These are phyloP conservation scores for Trichoderma parareesei DNA, from an alignment of 495 filamentous ascomycete genomes.

Conservation along the genomic window DNA sequence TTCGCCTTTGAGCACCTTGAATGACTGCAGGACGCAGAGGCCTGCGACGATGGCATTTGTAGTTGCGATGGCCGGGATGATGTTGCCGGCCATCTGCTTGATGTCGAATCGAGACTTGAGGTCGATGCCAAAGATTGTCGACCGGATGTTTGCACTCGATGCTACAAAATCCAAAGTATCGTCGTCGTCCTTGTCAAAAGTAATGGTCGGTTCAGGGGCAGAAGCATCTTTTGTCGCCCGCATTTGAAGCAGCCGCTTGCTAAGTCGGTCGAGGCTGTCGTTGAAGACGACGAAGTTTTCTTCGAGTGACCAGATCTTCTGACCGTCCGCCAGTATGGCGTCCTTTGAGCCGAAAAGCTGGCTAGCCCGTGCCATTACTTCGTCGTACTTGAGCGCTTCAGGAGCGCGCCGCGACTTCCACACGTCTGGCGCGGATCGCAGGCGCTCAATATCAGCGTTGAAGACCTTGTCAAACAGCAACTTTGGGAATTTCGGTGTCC, in stretches of 20 bases:
- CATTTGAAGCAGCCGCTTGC: slow-evolving; percentile 56
- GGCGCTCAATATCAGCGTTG: slow-evolving; percentile 69
- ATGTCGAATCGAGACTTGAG: slow-evolving; percentile 87
- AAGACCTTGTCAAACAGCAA: slow-evolving; percentile 93
- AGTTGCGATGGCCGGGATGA: slow-evolving; percentile 96
- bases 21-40: slow-evolving; percentile 85
- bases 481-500: slow-evolving; percentile 65
- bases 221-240: slow-evolving; percentile 41
- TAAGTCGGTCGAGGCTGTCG: slow-evolving; percentile 72
- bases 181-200: slow-evolving; percentile 94
- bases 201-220: slow-evolving; percentile 53
- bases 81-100: slow-evolving; percentile 99
- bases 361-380: slow-evolving; percentile 35
- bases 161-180: slow-evolving; percentile 95
- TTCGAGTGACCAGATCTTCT: slow-evolving; percentile 66
- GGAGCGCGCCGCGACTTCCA: slow-evolving; percentile 81
- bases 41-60: slow-evolving; percentile 95
- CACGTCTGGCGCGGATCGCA: slow-evolving; percentile 91
- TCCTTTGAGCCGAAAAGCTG: slow-evolving; percentile 42
- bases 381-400: slow-evolving; percentile 56
- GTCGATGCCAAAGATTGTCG: slow-evolving; percentile 78
- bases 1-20: slow-evolving; percentile 79
- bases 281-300: slow-evolving; percentile 85
- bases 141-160: slow-evolving; percentile 80
- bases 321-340: slow-evolving; percentile 55